Conservation (phyloP, 2,329 filamentous ascomycete genomes). For the Aquanectria penicillioides region DNA sequence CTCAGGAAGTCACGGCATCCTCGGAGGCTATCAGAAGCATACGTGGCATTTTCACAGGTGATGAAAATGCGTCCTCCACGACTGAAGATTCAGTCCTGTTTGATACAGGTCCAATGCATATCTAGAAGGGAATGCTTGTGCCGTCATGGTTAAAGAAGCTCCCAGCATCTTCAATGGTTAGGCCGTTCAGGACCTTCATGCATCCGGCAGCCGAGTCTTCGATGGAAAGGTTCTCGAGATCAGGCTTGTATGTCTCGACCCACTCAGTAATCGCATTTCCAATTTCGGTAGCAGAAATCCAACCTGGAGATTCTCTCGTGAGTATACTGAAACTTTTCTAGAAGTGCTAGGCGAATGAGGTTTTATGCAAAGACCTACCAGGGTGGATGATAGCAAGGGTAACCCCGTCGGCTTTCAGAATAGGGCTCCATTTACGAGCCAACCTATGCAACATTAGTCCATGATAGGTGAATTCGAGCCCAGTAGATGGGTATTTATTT, state of each 20-base stretch:
- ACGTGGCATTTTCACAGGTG: not conserved
- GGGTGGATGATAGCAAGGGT: slow-evolving; percentile 33
- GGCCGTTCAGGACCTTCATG: slow-evolving; percentile 16
- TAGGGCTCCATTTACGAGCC: slow-evolving; percentile 35
- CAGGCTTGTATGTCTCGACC: slow-evolving; percentile 4
- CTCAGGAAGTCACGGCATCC: not conserved
- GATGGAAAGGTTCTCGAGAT: not conserved
- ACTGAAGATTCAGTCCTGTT: not conserved
- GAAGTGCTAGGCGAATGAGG: too few species aligned
- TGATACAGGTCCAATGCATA: not conserved
- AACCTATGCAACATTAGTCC: slow-evolving; percentile 9
- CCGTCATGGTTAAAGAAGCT: slow-evolving; percentile 14
- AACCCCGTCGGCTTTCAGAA: slow-evolving; percentile 34
- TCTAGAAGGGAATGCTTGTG: slow-evolving; percentile 5
- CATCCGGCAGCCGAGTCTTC: slow-evolving; percentile 6
- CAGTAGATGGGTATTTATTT: not conserved
- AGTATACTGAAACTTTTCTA: too few species aligned
- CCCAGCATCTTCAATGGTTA: slow-evolving; percentile 19
- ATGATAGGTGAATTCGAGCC: not conserved
- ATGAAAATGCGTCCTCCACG: not conserved
- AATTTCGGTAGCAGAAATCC: slow-evolving; percentile 7
- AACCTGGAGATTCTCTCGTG: too few species aligned
- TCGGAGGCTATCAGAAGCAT: not conserved
- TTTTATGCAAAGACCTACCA: slow-evolving; percentile 17
- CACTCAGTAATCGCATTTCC: slow-evolving; percentile 4